phyloP scores from a whole-genome alignment of 2,329 filamentous ascomycete species.

The Claviceps capensis region DNA sequence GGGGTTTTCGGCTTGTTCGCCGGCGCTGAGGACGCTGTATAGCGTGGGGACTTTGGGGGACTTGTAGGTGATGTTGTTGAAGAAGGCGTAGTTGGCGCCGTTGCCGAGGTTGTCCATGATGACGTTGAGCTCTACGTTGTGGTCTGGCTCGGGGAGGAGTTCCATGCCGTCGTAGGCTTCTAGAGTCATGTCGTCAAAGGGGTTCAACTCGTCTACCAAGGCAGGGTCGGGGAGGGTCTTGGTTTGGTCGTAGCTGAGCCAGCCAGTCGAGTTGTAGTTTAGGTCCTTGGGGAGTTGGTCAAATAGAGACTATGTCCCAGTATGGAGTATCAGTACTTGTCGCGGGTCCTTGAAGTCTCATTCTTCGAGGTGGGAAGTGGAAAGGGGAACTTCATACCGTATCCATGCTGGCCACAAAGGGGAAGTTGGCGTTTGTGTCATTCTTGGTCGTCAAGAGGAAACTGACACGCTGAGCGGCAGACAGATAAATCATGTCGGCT shows the following conservation, averaged over 20 bases:
- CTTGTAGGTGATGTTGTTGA: slow-evolving; percentile 68
- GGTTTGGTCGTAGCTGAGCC: slow-evolving; percentile 42
- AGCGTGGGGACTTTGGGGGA: slow-evolving; percentile 64
- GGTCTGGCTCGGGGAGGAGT: slow-evolving; percentile 47
- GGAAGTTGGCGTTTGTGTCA: slow-evolving; percentile 47
- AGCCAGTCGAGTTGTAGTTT: slow-evolving; percentile 56
- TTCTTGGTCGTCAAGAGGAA: slow-evolving; percentile 51
- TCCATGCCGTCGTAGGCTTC: slow-evolving; percentile 53
- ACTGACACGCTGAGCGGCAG: slow-evolving; percentile 53
- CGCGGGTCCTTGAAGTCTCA: too few species aligned
- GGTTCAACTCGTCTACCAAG: slow-evolving; percentile 45
- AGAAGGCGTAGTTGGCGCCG: slow-evolving; percentile 48
- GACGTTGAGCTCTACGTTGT: slow-evolving; percentile 48
- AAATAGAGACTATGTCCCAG: slow-evolving; percentile 44
- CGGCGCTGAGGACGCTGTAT: slow-evolving; percentile 58
- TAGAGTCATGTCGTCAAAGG: slow-evolving; percentile 62
- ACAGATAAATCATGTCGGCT: slow-evolving; percentile 50
- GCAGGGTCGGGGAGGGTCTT: slow-evolving; percentile 36
- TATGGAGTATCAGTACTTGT: neutral
- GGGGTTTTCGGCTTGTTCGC: slow-evolving; percentile 43
- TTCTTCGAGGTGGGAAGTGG: neutral
- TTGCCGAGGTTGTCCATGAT: slow-evolving; percentile 49
- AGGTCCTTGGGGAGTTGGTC: slow-evolving; percentile 51
- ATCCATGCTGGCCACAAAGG: slow-evolving; percentile 59
- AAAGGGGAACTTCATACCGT: slow-evolving; percentile 25